phyloP scores from a whole-genome alignment of 2,329 filamentous ascomycete species.

The Colletotrichum kahawae region DNA sequence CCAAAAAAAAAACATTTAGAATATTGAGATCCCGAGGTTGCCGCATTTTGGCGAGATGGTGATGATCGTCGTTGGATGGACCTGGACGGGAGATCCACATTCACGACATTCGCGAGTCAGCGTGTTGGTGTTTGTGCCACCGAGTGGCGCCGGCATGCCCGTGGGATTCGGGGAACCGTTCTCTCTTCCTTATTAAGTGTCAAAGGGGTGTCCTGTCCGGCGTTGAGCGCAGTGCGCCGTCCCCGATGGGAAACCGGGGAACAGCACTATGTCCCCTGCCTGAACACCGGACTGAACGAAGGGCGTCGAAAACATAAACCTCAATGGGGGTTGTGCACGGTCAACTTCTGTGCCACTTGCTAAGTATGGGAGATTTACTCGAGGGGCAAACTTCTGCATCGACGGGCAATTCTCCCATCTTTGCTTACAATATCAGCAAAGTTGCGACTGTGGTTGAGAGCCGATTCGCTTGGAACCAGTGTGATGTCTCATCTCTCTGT shows the following conservation, averaged over 20 bases:
- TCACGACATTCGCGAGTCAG: background rate
- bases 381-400: background rate
- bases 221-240: background rate
- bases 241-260: background rate
- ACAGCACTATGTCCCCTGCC: background rate
- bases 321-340: background rate
- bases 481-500: background rate
- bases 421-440: background rate
- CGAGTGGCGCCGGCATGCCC: background rate
- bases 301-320: background rate
- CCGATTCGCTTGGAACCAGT: background rate
- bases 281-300: background rate
- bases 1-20: background rate
- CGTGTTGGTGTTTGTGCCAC: background rate
- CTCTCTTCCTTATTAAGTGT: background rate
- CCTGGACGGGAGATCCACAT: background rate
- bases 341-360: background rate
- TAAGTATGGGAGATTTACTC: background rate
- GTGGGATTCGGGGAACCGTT: background rate
- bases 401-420: background rate
- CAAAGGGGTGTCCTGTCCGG: background rate
- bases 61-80: background rate
- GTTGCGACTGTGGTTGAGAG: fast-evolving
- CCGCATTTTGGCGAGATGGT: background rate
- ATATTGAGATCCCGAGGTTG: background rate